Percentiles rank a stretch among this genome's conserved stretches.
Conservation (phyloP, 106 monocot species). For the Allium sativum region DNA sequence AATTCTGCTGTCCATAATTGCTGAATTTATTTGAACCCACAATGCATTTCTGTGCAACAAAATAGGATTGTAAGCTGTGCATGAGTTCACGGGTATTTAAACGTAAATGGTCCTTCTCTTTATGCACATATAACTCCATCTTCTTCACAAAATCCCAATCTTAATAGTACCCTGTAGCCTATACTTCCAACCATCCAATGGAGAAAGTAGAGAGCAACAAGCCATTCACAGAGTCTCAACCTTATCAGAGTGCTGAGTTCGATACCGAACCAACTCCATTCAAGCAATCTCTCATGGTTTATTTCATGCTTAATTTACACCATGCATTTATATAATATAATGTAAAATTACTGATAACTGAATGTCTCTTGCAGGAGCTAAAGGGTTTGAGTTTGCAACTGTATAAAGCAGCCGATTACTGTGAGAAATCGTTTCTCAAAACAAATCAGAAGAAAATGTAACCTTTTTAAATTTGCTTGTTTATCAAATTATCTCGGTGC, state of each 20-base stretch:
- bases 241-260: not conserved
- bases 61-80: not conserved
- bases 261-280: conserved; percentile 2
- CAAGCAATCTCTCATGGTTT: conserved; percentile 9
- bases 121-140: not conserved
- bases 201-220: not conserved
- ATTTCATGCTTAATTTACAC: not conserved
- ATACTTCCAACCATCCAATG: not conserved
- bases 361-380: conserved; percentile 33
- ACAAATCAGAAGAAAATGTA: conserved; percentile 29
- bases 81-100: conserved; percentile 5
- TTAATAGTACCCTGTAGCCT: not conserved
- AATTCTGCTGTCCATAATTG: too few relatives aligned
- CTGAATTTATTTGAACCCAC: not conserved
- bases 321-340: not conserved
- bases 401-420: conserved; percentile 47
- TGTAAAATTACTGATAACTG: not conserved
- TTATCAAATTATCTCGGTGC: not conserved
- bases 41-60: not conserved
- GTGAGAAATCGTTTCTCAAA: conserved; percentile 34
- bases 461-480: conserved; percentile 1
- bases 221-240: not conserved
- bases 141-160: not conserved
- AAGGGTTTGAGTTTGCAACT: conserved; percentile 54
- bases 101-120: not conserved